phyloP scores from a whole-genome alignment of 176 grass and related monocot species.

The sorghum (Sorghum bicolor) region DNA sequence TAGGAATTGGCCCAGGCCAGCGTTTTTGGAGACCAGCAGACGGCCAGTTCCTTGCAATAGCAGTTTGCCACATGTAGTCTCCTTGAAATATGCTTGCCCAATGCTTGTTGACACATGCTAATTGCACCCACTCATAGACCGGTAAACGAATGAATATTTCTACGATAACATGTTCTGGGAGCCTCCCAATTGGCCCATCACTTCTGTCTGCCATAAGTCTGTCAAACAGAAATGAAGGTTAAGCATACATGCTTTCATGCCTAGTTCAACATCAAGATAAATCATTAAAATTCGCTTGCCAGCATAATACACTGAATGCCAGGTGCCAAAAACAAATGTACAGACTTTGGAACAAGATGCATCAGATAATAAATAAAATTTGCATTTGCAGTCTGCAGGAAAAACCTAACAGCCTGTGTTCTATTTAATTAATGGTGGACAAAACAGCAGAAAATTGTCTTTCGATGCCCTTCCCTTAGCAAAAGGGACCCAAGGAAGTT shows the following conservation, averaged over 20 bases:
- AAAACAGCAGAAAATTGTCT: not conserved
- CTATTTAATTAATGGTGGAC: not conserved
- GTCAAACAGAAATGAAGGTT: constrained; percentile 20
- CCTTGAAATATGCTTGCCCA: constrained; percentile 77
- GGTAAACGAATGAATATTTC: constrained; percentile 78
- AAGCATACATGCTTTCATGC: not conserved
- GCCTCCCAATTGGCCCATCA: constrained; percentile 52
- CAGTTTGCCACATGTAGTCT: constrained; percentile 88
- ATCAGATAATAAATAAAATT: not conserved
- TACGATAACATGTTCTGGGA: constrained; percentile 88
- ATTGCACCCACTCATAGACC: constrained; percentile 57
- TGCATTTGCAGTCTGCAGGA: not conserved
- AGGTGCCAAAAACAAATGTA: not conserved
- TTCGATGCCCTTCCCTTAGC: not conserved
- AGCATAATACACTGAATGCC: not conserved
- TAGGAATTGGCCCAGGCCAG: constrained; percentile 98
- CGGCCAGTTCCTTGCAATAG: constrained; percentile 70
- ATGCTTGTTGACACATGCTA: constrained; percentile 79
- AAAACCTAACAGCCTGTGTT: not conserved
- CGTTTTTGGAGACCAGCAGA: constrained; percentile 53
- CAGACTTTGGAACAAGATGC: not conserved
- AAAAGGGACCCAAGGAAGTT: not conserved
- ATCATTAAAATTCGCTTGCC: not conserved
- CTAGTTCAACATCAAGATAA: not conserved
- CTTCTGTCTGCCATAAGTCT: constrained; percentile 58